Evolutionary conservation across 129 eudicot genomes (phyloP).

Genomic region (Helichrysum umbraculigerum): DNA sequence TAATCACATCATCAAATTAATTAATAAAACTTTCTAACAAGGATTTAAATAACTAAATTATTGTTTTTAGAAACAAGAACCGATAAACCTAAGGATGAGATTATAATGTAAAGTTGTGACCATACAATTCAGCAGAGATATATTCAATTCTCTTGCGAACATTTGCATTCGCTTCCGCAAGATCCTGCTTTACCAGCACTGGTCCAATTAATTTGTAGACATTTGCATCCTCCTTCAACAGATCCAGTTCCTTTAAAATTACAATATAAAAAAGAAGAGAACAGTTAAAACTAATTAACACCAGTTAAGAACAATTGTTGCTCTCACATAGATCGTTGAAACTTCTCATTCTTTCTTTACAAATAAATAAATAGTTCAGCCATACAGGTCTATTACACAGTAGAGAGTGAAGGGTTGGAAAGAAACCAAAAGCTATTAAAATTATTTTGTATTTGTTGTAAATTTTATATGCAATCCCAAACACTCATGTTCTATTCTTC

Average conservation of each 20-base stretch:
- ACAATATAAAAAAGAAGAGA: neutral
- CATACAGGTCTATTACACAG: neutral
- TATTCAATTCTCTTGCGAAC: slow-evolving; percentile 96
- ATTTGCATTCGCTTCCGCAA: slow-evolving; percentile 96
- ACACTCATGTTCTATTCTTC: neutral
- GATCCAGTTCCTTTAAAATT: slow-evolving; percentile 68
- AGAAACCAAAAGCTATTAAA: too few relatives aligned
- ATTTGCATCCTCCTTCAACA: slow-evolving; percentile 90
- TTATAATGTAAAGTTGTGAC: neutral
- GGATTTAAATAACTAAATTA: too few relatives aligned
- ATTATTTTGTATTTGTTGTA: neutral
- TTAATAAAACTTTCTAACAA: too few relatives aligned
- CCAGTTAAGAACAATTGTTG: too few relatives aligned
- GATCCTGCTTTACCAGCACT: slow-evolving; percentile 94
- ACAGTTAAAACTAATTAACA: neutral
- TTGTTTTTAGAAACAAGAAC: neutral
- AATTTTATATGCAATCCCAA: neutral
- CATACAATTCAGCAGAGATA: slow-evolving; percentile 93
- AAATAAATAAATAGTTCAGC: too few relatives aligned
- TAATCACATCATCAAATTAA: neutral
- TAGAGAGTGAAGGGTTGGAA: neutral
- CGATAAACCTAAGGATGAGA: neutral
- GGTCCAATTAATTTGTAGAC: slow-evolving; percentile 97
- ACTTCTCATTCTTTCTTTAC: neutral
- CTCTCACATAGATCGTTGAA: neutral